Evolutionary conservation across 2,329 filamentous ascomycete species (phyloP).

Genomic region (Coniella vitis): DNA sequence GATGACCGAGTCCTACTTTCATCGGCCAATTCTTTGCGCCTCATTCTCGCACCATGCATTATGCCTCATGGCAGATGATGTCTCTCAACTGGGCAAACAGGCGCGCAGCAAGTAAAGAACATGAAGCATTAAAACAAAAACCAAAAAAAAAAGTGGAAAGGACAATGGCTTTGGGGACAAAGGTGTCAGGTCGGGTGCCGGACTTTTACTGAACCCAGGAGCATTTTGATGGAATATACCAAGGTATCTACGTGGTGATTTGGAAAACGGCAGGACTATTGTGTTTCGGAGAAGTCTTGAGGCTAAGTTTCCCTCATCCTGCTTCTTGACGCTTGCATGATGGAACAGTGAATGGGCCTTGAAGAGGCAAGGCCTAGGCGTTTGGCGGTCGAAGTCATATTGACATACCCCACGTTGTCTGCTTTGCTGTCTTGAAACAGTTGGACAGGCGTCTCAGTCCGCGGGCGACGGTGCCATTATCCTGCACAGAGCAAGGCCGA

Average conservation of each 20-base stretch:
- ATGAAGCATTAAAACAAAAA: conserved; percentile 9
- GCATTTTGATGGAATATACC: conserved; percentile 4
- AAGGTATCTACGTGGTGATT: conserved; percentile 11
- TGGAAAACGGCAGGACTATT: conserved; percentile 11
- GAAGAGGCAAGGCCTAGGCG: neutral
- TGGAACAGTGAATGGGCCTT: neutral
- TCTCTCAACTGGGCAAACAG: conserved; percentile 15
- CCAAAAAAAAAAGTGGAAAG: neutral
- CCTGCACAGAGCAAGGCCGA: neutral
- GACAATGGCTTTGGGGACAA: conserved; percentile 7
- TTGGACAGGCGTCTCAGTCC: too few relatives aligned
- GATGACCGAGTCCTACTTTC: neutral
- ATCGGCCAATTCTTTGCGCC: neutral
- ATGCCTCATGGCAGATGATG: conserved; percentile 7
- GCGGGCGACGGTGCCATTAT: neutral
- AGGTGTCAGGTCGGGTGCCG: conserved; percentile 13
- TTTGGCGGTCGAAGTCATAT: neutral
- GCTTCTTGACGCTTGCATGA: neutral
- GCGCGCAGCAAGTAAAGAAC: too few relatives aligned
- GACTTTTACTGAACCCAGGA: conserved; percentile 11
- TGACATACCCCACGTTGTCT: neutral
- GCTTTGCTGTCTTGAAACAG: neutral
- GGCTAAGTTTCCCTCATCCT: neutral
- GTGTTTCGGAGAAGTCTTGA: conserved; percentile 11
- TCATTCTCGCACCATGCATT: conserved; percentile 4